phyloP scores from a whole-genome alignment of 306 rosid genomes.

The Glycyrrhiza uralensis region DNA sequence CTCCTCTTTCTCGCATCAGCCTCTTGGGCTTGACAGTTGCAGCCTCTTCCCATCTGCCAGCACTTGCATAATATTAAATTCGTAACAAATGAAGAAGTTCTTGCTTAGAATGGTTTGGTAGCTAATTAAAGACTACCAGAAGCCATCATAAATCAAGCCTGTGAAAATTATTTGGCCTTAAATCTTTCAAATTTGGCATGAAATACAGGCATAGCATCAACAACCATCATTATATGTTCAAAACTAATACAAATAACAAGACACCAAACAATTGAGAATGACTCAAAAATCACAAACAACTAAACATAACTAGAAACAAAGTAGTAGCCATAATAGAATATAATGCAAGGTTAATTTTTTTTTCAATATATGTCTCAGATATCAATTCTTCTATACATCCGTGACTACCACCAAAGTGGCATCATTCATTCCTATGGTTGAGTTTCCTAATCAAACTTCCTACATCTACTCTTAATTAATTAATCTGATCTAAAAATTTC shows the following conservation, averaged over 20 bases:
- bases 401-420: background rate
- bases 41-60: no score
- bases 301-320: background rate
- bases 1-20: no score
- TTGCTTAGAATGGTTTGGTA: background rate
- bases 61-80: no score
- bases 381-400: slow-evolving; percentile 3
- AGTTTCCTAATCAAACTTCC: slow-evolving; percentile 12
- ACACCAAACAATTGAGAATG: background rate
- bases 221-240: background rate
- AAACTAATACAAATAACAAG: background rate
- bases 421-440: background rate
- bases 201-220: background rate
- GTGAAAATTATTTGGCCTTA: background rate
- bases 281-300: background rate
- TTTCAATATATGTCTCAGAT: slow-evolving; percentile 2
- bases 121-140: background rate
- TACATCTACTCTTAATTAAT: background rate
- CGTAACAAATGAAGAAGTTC: no score
- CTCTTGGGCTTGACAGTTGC: no score
- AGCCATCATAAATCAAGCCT: background rate
- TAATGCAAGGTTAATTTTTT: background rate
- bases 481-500: background rate
- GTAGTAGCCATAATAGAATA: background rate
- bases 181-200: background rate